Percentiles rank a stretch among this genome's conserved stretches.
Conservation (phyloP, 805 yeast genomes). For the Candida methanosorbosa region DNA sequence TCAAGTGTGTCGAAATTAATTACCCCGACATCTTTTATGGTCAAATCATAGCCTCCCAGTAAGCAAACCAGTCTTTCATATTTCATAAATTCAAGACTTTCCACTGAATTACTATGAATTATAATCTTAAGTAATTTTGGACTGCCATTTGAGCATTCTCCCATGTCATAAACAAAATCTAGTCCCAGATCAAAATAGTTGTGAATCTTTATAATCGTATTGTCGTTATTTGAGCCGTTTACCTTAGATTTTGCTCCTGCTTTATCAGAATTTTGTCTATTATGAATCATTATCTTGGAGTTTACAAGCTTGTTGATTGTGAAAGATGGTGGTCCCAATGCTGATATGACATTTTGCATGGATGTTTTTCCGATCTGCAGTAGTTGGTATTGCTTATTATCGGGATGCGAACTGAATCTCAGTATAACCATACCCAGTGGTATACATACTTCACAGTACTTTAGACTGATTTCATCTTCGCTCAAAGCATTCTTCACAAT, state of each 20-base stretch:
- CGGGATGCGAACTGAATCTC: slow-evolving; percentile 18
- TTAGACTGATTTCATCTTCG: no score
- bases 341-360: slow-evolving; percentile 38
- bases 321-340: slow-evolving; percentile 52
- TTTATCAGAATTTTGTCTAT: slow-evolving; percentile 5
- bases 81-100: slow-evolving; percentile 42
- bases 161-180: slow-evolving; percentile 41
- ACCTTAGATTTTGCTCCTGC: slow-evolving; percentile 1
- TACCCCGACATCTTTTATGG: no score
- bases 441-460: slow-evolving; percentile 5
- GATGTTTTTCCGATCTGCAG: slow-evolving; percentile 33
- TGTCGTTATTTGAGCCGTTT: slow-evolving; percentile 2
- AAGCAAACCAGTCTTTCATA: no score
- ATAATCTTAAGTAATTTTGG: slow-evolving; percentile 34
- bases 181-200: slow-evolving; percentile 48
- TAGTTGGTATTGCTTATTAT: slow-evolving; percentile 5
- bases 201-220: slow-evolving; percentile 32
- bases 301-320: slow-evolving; percentile 34
- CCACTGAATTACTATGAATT: slow-evolving; percentile 44
- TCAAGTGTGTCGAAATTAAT: no score
- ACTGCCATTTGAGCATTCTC: not conserved
- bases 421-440: slow-evolving; percentile 12
- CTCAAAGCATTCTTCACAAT: no score
- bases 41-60: no score
- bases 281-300: slow-evolving; percentile 28